Evolutionary conservation across 129 eudicot genomes (phyloP), one percentile per base, ranked within the genome.

Genomic region (Escallonia rubra): DNA sequence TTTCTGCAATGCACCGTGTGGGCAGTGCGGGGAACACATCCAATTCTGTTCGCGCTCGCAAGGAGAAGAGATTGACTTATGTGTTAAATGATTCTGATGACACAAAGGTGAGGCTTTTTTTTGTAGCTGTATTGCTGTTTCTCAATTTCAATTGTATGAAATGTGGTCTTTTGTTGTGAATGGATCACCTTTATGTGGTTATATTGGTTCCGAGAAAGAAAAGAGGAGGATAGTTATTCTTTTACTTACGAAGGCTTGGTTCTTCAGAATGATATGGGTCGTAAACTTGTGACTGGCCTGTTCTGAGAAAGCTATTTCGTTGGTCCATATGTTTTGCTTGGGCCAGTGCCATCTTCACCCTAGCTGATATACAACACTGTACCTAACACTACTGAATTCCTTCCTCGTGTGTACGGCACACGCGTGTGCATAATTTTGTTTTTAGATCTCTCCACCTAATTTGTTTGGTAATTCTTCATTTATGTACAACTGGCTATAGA

Each of bases 21-120:
- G 98, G 85, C 40, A 86, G 95, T 80, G 85, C 96, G 60, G 95
- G 95, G 78, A 89, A 85, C 69, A 72, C 95, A 57, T 59, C 87
- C 16, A 81, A 81, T 86, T 86, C 92, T 6, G 81, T 68, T 43
- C 96, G 98, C 13, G 81, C 85, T 5, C 86, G 96, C 48, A 93
- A 89, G 68, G 98, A 89, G 86, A 93, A 89, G 85, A 93, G 92
- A 76, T 78, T 93, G 79, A 93, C 96, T 41, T 93, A 86, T 82
- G 88, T 93, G 11, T 80, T 93, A 72, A 89, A 79, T 63, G 86
- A 87, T 80, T 77, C 90, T 0, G 96, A 93, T 67, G 95, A 86
- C 82, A 86, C 87, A 14, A 93, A 93, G 95, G 98, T 93, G 39
- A 40, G 83, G 72, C 43, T 16, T 56, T 45, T 4, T 62, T 40